Base-by-base conservation (phyloP, 306 rosid genomes). In the Corylus americana region DNA sequence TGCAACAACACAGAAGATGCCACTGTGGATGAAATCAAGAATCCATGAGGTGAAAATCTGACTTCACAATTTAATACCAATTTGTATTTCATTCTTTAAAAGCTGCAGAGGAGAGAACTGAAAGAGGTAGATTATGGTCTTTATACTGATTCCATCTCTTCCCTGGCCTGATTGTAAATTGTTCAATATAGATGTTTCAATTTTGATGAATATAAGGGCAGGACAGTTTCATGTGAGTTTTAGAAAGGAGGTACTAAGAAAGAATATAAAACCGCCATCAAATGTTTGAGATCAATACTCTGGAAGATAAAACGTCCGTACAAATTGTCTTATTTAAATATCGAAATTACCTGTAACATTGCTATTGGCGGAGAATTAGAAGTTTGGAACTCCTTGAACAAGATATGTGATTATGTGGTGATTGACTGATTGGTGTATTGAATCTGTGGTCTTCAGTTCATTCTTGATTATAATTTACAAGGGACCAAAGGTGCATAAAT, bases 1-100 rank as follows among this genome's bases (percentile, higher is more conserved):
- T 86, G 95, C 85, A 87, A 81, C 61, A 74, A 79, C 88, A 80
- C 88, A 54, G 94, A 91, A 79, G 98, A 94, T 48, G 74, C 87
- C 17, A 81, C 72, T 74, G 14, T 87, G 2, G 97, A 94, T 71
- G 97, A 94, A 22, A 70, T 87, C 55, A 79, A 90, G 29, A 91
- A 84, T 82, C 81, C 86, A 77, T 81, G 87, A 87, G 88, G 89
- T 88, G 79, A 83, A 74, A 76, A 70, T 75, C 20, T 49, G 57
- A 58, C 70, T 63, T 76, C 47, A 79, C 20, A 47, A 62, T 22
- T 57, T 31, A 50, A 63, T 72, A 25, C 54, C 62, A 74, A 49
- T 54, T 79, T 79, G 80, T 71, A 77, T 74, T 45, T 51, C 71
- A 74, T 78, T 83, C 55, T 75, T 80, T 76, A 68, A 72, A 83